phyloP scores from a whole-genome alignment of 2,329 filamentous ascomycete species.

The Ophiocordyceps sinensis region DNA sequence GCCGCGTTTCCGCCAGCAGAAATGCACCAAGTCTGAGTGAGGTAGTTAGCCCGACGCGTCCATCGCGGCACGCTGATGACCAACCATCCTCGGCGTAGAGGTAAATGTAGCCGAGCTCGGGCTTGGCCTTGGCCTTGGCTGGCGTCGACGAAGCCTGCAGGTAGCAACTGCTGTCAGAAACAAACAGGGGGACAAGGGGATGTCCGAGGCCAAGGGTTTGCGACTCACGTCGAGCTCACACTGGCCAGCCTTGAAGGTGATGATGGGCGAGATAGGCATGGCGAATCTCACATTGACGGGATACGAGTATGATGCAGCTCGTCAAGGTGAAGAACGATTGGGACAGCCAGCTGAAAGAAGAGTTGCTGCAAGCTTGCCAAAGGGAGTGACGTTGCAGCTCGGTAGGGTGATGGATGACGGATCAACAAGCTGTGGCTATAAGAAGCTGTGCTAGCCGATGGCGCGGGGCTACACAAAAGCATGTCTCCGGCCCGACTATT shows the following conservation, averaged over 20 bases:
- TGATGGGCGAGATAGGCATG: constrained; percentile 77
- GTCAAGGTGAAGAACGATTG: not conserved
- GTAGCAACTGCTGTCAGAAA: not conserved
- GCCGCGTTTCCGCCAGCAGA: constrained; percentile 85
- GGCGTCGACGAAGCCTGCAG: constrained; percentile 35
- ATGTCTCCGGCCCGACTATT: too few relatives aligned
- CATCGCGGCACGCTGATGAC: not conserved
- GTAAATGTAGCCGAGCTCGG: constrained; percentile 75
- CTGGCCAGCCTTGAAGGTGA: constrained; percentile 91
- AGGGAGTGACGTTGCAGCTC: not conserved
- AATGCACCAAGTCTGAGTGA: constrained; percentile 66
- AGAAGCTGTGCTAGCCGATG: not conserved
- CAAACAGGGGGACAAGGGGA: constrained; percentile 12
- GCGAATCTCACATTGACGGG: constrained; percentile 3
- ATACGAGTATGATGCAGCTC: not conserved
- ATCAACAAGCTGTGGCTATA: not conserved
- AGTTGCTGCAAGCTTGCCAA: not conserved
- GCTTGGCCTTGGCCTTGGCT: constrained; percentile 57
- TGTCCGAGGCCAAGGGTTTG: constrained; percentile 7
- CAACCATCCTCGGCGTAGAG: constrained; percentile 81
- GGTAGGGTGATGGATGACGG: not conserved
- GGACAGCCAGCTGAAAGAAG: not conserved
- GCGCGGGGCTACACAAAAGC: too few relatives aligned
- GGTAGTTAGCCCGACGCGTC: not conserved
- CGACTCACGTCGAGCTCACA: constrained; percentile 67